Base-by-base conservation (phyloP, 805 yeast genomes). In the Lipomyces yamadae region DNA sequence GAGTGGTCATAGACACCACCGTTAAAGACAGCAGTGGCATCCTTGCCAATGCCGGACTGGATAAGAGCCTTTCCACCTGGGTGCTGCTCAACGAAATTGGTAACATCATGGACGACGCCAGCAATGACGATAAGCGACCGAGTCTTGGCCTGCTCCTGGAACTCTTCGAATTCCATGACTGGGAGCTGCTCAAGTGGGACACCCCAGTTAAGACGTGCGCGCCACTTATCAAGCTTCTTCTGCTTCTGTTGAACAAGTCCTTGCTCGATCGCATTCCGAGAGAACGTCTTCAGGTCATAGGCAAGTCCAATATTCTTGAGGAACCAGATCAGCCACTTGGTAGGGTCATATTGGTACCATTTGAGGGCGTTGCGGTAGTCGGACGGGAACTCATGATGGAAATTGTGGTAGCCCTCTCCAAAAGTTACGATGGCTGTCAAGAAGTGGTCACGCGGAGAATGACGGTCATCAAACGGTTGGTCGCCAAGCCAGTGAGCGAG, bases 1-100 rank as follows among this genome's bases (percentile, higher is more conserved):
- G 95, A 89, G 77, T 93, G 98, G 64, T 86, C 86, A 79, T 93
- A 93, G 11, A 93, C 98, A 2, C 97, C 98, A 30, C 98, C 98
- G 76, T 89, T 92, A 78, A 93, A 93, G 1, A 96, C 97, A 61
- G 90, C 87, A 2, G 98, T 92, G 7, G 97, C 97, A 77, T 93
- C 98, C 77, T 90, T 91, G 11, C 98, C 98, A 65, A 91, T 88
- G 1, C 96, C 90, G 0, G 95, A 87, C 70, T 81, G 82, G 63
- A 93, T 86, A 60, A 93, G 82, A 4, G 93, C 88, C 39, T 86
- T 78, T 1, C 98, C 98, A 71, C 98, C 98, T 1, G 98, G 98
- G 78, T 93, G 98, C 74, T 91, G 91, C 72, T 88, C 88, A 76
- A 92, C 87, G 77, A 93, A 93, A 35, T 95, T 96, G 3, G 97